Conservation (phyloP, 495 filamentous ascomycete genomes). For the Penicillium cataractarum region DNA sequence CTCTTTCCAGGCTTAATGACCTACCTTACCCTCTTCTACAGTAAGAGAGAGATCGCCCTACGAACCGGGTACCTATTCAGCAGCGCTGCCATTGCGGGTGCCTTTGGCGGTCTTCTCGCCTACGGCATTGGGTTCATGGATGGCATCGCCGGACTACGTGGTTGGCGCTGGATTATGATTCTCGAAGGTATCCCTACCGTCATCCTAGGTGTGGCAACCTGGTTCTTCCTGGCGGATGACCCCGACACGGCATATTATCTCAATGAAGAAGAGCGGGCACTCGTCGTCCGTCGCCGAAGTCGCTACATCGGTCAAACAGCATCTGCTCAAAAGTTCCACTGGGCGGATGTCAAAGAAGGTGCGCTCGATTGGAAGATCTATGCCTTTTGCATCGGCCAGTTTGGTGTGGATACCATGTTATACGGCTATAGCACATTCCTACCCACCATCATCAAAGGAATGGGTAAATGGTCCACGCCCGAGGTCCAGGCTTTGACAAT, state of each 20-base stretch:
- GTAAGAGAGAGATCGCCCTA: constrained; percentile 71
- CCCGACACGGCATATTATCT: constrained; percentile 66
- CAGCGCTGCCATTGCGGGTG: constrained; percentile 73
- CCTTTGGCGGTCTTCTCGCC: constrained; percentile 74
- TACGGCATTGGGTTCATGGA: constrained; percentile 76
- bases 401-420: constrained; percentile 71
- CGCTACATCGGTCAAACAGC: constrained; percentile 61
- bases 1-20: constrained; percentile 60
- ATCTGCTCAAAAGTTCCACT: constrained; percentile 63
- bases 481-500: constrained; percentile 77
- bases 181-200: constrained; percentile 74
- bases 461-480: constrained; percentile 63
- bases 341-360: constrained; percentile 53
- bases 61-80: constrained; percentile 79
- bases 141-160: constrained; percentile 60
- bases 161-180: constrained; percentile 63
- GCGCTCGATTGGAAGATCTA: constrained; percentile 69
- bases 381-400: constrained; percentile 66
- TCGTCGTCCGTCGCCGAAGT: constrained; percentile 47
- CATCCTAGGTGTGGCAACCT: constrained; percentile 60
- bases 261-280: constrained; percentile 58
- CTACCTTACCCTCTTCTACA: constrained; percentile 79
- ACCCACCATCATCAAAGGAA: constrained; percentile 74
- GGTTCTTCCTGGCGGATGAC: constrained; percentile 67
- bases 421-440: constrained; percentile 80